These are phyloP conservation scores for Casuarina equisetifolia DNA, from an alignment of 306 rosid species.

Conservation along the genomic window DNA sequence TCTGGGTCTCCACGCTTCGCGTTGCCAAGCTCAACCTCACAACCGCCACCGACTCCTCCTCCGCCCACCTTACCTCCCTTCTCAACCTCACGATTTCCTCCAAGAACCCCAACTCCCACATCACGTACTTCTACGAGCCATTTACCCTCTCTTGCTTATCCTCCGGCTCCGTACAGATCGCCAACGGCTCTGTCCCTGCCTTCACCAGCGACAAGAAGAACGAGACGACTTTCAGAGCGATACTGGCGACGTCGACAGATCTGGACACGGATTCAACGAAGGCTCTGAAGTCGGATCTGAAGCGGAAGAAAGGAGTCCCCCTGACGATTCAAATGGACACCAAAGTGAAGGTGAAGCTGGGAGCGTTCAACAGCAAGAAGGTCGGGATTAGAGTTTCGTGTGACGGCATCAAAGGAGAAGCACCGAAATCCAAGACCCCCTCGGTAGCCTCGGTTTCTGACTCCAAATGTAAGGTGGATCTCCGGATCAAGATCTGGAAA, in stretches of 20 bases:
- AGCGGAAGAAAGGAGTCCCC: slow-evolving; percentile 62
- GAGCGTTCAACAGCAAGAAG: slow-evolving; percentile 59
- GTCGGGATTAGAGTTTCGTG: slow-evolving; percentile 86
- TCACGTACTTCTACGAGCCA: slow-evolving; percentile 65
- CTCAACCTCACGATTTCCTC: slow-evolving; percentile 75
- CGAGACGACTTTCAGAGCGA: slow-evolving; percentile 59
- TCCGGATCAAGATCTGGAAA: slow-evolving; percentile 98
- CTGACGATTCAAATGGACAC: slow-evolving; percentile 79
- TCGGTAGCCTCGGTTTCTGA: slow-evolving; percentile 64
- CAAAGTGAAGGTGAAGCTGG: slow-evolving; percentile 75
- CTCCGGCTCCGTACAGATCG: slow-evolving; percentile 51
- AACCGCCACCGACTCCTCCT: slow-evolving; percentile 56
- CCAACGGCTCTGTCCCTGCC: slow-evolving; percentile 68
- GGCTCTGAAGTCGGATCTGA: slow-evolving; percentile 74
- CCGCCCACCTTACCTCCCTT: slow-evolving; percentile 64
- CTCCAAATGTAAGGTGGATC: slow-evolving; percentile 87
- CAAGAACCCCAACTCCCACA: slow-evolving; percentile 81
- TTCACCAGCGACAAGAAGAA: slow-evolving; percentile 61
- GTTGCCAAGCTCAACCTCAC: slow-evolving; percentile 76
- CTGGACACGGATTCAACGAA: slow-evolving; percentile 68
- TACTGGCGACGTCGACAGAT: slow-evolving; percentile 48
- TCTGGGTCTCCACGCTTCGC: slow-evolving; percentile 83
- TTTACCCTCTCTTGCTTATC: slow-evolving; percentile 42
- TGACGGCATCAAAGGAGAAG: slow-evolving; percentile 54
- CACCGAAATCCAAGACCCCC: slow-evolving; percentile 83